Conservation (phyloP, 2,329 filamentous ascomycete genomes). For the Dryadomyces quercus-mongolicae region DNA sequence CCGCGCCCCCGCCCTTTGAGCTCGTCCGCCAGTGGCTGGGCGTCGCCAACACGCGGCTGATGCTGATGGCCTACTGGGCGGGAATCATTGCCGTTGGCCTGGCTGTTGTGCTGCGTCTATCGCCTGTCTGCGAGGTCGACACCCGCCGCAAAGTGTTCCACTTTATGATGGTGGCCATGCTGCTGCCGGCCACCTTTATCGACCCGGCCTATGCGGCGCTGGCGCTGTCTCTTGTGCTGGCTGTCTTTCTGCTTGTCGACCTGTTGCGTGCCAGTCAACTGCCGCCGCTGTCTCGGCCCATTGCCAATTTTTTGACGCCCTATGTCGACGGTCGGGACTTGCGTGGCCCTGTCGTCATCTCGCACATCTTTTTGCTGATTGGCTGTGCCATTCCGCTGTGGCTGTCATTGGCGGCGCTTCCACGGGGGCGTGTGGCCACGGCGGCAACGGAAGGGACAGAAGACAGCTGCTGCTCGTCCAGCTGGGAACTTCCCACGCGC, state of each 20-base stretch:
- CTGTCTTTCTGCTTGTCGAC: conserved; percentile 79
- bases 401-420: conserved; percentile 65
- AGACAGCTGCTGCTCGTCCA: neutral
- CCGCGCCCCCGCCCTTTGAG: conserved; percentile 26
- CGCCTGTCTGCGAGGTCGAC: conserved; percentile 76
- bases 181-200: conserved; percentile 74
- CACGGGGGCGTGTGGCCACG: conserved; percentile 34
- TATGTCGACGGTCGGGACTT: conserved; percentile 93
- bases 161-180: conserved; percentile 95
- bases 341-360: conserved; percentile 86
- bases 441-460: neutral
- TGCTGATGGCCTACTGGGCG: conserved; percentile 64
- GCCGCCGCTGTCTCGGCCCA: conserved; percentile 73
- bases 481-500: conserved; percentile 61
- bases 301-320: conserved; percentile 78
- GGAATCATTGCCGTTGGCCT: conserved; percentile 59
- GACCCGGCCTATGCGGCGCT: conserved; percentile 77
- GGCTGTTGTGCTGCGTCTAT: conserved; percentile 60
- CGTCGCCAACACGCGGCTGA: conserved; percentile 68
- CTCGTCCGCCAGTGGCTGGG: conserved; percentile 57
- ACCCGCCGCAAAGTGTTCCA: conserved; percentile 95
- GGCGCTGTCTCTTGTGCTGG: conserved; percentile 66
- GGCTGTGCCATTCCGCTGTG: conserved; percentile 92
- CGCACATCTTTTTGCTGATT: conserved; percentile 89
- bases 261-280: conserved; percentile 83